Base-by-base conservation (phyloP, 345 rosid genomes). In the Brassica juncea region DNA sequence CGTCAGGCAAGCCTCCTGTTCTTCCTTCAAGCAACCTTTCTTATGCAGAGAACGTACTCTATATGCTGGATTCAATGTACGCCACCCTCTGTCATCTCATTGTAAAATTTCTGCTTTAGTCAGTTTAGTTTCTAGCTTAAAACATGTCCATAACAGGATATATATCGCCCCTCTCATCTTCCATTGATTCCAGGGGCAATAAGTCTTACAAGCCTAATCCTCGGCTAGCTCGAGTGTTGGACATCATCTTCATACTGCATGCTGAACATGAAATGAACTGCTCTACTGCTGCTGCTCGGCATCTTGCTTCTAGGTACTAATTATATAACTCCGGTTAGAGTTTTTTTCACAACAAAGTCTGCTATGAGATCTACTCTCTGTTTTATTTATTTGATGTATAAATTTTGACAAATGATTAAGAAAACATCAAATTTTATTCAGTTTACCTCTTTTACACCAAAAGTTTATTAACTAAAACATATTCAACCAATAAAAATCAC, bases 181-280 rank as follows among this genome's bases (percentile, higher is more conserved):
- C 60, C n/a, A 42, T 54, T 59, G 34, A 30, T 62, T 75, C 67
- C 91, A 93, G 99, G 85, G 97, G 97, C 3, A 71, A 91, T 73
- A 89, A 83, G 82, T 74, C 92, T 57, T 95, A 95, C 81, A 89
- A 84, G 73, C 99, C 98, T 52, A 88, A 95, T 86, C 94, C 97
- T 70, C 87, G 91, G 28, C 78, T 95, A 25, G 99, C 97, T 72
- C 91, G 93, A 67, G 97, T 88, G 37, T 75, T 95, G 37, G 98
- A 95, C 65, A 58, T 91, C 16, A 88, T 95, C 77, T 90, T 93
- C 81, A 86, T 95, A 70, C 77, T 95, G 73, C 97, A 93, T 77
- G 99, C 97, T 28, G 99, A 95, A 69, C 98, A 95, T 86, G 99
- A 93, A 83, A 95, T 95, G 98, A 93, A 93, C 68, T 95, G 98